Evolutionary conservation across 768 basidiomycete genomes (phyloP), one percentile per base, ranked within the genome.

Genomic region (Boletus edulis): DNA sequence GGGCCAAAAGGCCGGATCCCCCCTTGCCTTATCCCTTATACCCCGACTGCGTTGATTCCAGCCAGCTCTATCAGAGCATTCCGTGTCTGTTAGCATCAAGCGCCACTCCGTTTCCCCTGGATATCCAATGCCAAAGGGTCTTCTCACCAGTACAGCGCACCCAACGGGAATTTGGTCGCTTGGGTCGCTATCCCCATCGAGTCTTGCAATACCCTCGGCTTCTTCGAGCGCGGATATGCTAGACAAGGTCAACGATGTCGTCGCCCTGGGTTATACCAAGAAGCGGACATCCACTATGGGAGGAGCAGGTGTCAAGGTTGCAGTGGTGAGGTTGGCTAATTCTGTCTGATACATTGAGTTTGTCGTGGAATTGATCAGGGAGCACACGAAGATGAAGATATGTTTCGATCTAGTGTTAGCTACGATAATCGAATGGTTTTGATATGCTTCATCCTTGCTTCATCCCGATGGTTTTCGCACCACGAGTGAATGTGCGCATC

Each of bases 181-280:
- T 3, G 65, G 56, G 3, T 57, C 67, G 20, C 37, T 66, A 20
- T 64, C 67, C 7, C 67, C 61, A 5, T 67, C 59, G 20, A 61
- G 56, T 42, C 58, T 68, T 1, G 64, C 62, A 17, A 45, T 60
- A 14, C 58, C 56, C 2, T 43, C 68, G 44, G 61, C 57, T 3
- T 56, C 63, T 18, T 52, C 65, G 32, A 71, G 62, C 46, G 43
- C 37, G 34, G 67, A 66, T 13, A 63, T 70, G 50, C 51, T 75
- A 17, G 59, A 47, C 52, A 70, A 59, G 46, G 73, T 77, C 3
- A 72, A 73, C 27, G 64, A 70, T 18, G 73, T 78, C 29, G 73
- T 78, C 29, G 62, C 67, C 22, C 62, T 56, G 51, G 71, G 77
- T 10, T 73, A 75, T 68, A 69, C 62, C 31, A 57, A 68, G 48